Evolutionary conservation across 73 alveolate species (phyloP).

Genomic region (Stentor roeselii): DNA sequence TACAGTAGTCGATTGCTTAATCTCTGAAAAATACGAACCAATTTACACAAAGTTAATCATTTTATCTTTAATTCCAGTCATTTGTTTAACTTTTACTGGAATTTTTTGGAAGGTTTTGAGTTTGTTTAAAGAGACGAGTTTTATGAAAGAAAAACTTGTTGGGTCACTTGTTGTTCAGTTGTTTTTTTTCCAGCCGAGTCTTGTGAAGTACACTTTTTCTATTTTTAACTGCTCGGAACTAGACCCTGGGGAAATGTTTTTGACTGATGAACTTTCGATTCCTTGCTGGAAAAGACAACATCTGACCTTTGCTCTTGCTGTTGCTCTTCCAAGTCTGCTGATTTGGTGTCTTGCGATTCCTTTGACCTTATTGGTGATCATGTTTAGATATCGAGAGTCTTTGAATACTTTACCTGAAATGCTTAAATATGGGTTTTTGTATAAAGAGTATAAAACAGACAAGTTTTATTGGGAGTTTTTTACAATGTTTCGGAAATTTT

Average conservation of each 20-base stretch:
- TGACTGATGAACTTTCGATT: background rate
- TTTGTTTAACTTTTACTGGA: background rate
- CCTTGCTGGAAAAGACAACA: conserved; percentile 27
- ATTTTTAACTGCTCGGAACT: conserved; percentile 28
- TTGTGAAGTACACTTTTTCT: conserved; percentile 25
- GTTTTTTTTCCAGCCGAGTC: conserved; percentile 32
- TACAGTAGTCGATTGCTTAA: background rate
- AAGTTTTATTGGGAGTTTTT: conserved; percentile 37
- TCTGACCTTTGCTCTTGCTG: background rate
- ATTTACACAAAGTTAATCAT: conserved; percentile 33
- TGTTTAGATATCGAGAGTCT: background rate
- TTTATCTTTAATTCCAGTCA: conserved; percentile 28
- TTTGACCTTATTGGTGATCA: background rate
- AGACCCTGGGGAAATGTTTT: background rate
- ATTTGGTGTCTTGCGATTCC: conserved; percentile 35
- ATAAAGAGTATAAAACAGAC: conserved; percentile 27
- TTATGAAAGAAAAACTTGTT: conserved; percentile 9
- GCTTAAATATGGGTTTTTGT: conserved; percentile 33
- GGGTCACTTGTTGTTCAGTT: conserved; percentile 32
- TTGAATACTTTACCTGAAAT: background rate
- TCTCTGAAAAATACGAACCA: conserved; percentile 14
- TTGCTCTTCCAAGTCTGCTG: conserved; percentile 26
- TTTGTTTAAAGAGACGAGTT: background rate
- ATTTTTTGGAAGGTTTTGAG: conserved; percentile 24
- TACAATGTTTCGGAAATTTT: conserved; percentile 25